Conservation (phyloP, 768 basidiomycete species). For the Panellus pusillus region DNA sequence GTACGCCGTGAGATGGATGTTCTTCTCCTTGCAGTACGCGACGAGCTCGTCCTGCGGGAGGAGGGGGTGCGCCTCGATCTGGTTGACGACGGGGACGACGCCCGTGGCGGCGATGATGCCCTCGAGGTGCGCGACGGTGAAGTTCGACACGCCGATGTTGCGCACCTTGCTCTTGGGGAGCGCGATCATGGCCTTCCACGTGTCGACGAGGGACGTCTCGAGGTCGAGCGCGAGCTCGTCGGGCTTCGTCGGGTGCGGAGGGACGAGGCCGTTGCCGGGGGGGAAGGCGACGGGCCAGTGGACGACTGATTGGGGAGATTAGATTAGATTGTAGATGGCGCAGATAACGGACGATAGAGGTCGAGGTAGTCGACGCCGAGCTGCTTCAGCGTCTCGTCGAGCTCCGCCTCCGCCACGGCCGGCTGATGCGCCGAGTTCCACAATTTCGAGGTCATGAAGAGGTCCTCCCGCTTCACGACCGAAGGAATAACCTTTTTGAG, state of each 20-base stretch:
- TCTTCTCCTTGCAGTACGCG: constrained; percentile 65
- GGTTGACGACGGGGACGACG: constrained; percentile 75
- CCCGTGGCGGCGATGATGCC: constrained; percentile 69
- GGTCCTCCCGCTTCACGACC: constrained; percentile 76
- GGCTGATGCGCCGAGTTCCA: constrained; percentile 79
- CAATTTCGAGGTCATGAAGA: constrained; percentile 81
- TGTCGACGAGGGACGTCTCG: constrained; percentile 65
- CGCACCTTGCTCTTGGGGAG: constrained; percentile 73
- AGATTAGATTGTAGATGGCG: neutral
- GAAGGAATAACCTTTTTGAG: constrained; percentile 76
- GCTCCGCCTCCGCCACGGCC: constrained; percentile 65
- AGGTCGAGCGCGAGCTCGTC: constrained; percentile 57
- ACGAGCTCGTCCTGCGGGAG: constrained; percentile 75
- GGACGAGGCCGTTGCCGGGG: constrained; percentile 55
- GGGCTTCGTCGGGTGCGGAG: constrained; percentile 45
- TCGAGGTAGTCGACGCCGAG: constrained; percentile 79
- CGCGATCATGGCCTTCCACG: constrained; percentile 79
- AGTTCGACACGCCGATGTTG: constrained; percentile 83
- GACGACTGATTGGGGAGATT: constrained; percentile 45
- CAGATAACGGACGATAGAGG: constrained; percentile 65
- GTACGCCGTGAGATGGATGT: constrained; percentile 66
- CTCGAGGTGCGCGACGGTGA: constrained; percentile 63
- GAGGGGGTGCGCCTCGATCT: constrained; percentile 82
- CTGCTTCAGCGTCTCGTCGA: constrained; percentile 73
- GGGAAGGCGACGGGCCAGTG: constrained; percentile 80